These are phyloP conservation scores for Phoma sp. DNA, from an alignment of 2,329 filamentous ascomycete species.

Conservation along the genomic window DNA sequence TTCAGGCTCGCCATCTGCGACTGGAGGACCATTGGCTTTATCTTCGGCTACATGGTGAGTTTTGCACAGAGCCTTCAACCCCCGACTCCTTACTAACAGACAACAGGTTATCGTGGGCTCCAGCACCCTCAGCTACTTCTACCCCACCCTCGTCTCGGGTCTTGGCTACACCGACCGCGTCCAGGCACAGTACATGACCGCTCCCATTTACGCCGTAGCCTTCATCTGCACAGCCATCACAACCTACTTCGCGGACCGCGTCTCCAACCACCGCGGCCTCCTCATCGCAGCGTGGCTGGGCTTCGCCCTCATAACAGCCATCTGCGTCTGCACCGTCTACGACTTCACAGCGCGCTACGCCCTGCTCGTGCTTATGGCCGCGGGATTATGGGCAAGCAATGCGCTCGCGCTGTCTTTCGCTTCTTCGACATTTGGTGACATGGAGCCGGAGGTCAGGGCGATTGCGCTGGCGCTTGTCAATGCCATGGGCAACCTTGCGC, in stretches of 20 bases:
- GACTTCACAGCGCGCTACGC: slow-evolving; percentile 61
- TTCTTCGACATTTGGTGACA: slow-evolving; percentile 58
- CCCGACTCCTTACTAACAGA: slow-evolving; percentile 6
- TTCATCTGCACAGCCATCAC: slow-evolving; percentile 58
- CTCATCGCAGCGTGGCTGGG: slow-evolving; percentile 59
- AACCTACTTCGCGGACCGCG: slow-evolving; percentile 57
- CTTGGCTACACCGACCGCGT: slow-evolving; percentile 56
- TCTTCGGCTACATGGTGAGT: slow-evolving; percentile 58
- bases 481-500: slow-evolving; percentile 61
- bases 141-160: slow-evolving; percentile 59
- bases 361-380: slow-evolving; percentile 62
- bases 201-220: slow-evolving; percentile 61
- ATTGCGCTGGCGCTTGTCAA: slow-evolving; percentile 62
- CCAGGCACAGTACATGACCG: slow-evolving; percentile 59
- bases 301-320: slow-evolving; percentile 47
- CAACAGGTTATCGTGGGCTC: slow-evolving; percentile 54
- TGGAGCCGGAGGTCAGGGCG: slow-evolving; percentile 59
- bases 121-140: slow-evolving; percentile 62
- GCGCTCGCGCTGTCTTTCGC: slow-evolving; percentile 60
- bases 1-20: slow-evolving; percentile 51
- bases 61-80: background rate
- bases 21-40: slow-evolving; percentile 57
- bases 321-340: slow-evolving; percentile 54
- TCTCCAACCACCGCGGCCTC: slow-evolving; percentile 55
- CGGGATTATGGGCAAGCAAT: slow-evolving; percentile 62